Conservation (phyloP, 305 asterid genomes). For the Striga hermonthica region DNA sequence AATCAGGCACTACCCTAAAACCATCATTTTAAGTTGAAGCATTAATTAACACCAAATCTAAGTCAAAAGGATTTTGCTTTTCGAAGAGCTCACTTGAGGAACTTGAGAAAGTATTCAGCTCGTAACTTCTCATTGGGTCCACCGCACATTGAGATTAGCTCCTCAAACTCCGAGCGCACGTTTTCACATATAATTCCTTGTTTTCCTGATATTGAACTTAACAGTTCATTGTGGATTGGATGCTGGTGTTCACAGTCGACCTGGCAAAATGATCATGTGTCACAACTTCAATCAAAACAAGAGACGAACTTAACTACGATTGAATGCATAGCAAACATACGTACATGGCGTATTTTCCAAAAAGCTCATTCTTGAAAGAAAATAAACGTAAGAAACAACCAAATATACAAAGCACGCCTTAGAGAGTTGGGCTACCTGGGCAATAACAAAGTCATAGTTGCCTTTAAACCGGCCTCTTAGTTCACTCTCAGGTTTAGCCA, state of each 20-base stretch:
- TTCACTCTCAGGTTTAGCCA: constrained; percentile 61
- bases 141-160: constrained; percentile 79
- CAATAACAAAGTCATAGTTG: constrained; percentile 72
- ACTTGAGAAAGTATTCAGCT: constrained; percentile 59
- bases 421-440: constrained; percentile 48
- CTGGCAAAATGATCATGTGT: constrained; percentile 38
- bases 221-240: constrained; percentile 60
- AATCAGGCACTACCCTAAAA: constrained; percentile 77
- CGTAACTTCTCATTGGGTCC: constrained; percentile 83
- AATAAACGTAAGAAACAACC: not conserved
- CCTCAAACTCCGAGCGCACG: constrained; percentile 66
- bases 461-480: constrained; percentile 72
- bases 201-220: constrained; percentile 46
- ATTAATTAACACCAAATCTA: constrained; percentile 17
- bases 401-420: not conserved
- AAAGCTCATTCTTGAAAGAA: constrained; percentile 8
- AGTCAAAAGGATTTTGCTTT: not conserved
- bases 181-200: constrained; percentile 79
- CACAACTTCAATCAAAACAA: constrained; percentile 10
- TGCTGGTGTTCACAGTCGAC: constrained; percentile 60
- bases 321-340: not conserved
- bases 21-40: constrained; percentile 31
- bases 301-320: not conserved
- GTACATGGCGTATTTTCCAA: not conserved
- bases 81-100: constrained; percentile 58